Percentiles rank a stretch among this genome's conserved stretches.
phyloP scores from a whole-genome alignment of 139 green algal species.

The Coccomyxa sp. region DNA sequence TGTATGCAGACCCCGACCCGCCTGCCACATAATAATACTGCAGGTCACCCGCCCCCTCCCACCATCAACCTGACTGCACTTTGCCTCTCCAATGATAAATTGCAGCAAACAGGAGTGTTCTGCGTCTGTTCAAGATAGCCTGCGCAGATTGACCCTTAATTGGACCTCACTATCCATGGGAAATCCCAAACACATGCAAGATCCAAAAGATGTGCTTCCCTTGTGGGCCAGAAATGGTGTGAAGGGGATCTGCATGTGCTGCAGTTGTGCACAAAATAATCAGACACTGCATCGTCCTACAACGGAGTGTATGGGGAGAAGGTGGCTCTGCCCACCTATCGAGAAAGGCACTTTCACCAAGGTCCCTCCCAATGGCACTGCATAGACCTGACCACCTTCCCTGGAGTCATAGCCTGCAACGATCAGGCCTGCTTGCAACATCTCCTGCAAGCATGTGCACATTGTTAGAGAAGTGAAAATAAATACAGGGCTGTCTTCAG shows the following conservation, averaged over 20 bases:
- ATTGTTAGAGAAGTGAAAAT: not conserved
- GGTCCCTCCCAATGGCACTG: slow-evolving; percentile 82
- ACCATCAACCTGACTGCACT: not conserved
- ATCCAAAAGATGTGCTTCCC: not conserved
- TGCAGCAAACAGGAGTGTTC: not conserved
- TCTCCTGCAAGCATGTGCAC: slow-evolving; percentile 22
- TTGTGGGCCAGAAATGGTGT: too few relatives aligned
- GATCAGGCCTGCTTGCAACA: slow-evolving; percentile 65
- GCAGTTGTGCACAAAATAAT: not conserved
- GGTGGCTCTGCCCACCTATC: slow-evolving; percentile 34
- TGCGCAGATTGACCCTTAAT: not conserved
- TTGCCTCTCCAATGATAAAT: not conserved
- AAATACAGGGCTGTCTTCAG: not conserved
- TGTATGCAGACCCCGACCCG: slow-evolving; percentile 86
- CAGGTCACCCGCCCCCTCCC: not conserved
- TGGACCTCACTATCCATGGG: not conserved
- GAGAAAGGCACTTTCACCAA: slow-evolving; percentile 66
- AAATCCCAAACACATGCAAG: not conserved
- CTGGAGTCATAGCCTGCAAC: slow-evolving; percentile 70
- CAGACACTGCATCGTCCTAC: not conserved
- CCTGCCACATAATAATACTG: slow-evolving; percentile 14
- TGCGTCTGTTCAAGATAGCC: too few relatives aligned
- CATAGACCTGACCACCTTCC: slow-evolving; percentile 67
- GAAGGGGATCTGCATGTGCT: not conserved
- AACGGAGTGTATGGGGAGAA: not conserved